Percentiles rank a stretch among this genome's conserved stretches.
Evolutionary conservation across 2,329 filamentous ascomycete genomes (phyloP).

Genomic region (Cryphonectria nitschkei): DNA sequence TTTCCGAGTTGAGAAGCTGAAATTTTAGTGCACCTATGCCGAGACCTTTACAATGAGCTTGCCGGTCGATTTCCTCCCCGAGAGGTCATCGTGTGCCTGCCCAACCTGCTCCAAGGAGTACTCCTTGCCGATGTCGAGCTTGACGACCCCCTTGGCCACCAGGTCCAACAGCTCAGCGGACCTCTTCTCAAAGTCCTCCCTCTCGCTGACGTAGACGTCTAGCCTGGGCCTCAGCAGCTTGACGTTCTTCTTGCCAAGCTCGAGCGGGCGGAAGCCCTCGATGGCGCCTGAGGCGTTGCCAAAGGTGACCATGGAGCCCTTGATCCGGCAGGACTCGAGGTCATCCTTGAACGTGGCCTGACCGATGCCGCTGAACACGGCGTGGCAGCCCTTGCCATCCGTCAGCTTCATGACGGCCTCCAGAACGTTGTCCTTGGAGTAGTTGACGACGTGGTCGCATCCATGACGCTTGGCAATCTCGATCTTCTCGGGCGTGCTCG

Average conservation of each 20-base stretch:
- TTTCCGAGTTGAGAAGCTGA: neutral
- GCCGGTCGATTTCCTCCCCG: conserved; percentile 27
- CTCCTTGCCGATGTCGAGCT: conserved; percentile 29
- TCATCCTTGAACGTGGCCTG: conserved; percentile 60
- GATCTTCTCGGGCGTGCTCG: conserved; percentile 73
- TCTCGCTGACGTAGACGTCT: conserved; percentile 64
- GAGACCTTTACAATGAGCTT: conserved; percentile 30
- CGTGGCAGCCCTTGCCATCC: conserved; percentile 70
- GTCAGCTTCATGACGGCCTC: conserved; percentile 69
- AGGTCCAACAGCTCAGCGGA: conserved; percentile 30
- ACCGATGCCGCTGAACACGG: conserved; percentile 84
- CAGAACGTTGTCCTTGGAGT: conserved; percentile 61
- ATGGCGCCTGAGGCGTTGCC: conserved; percentile 68
- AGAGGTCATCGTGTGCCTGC: conserved; percentile 28
- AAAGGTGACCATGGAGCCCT: conserved; percentile 68
- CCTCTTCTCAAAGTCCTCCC: conserved; percentile 56
- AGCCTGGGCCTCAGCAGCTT: conserved; percentile 66
- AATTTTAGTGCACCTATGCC: neutral
- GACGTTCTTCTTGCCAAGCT: conserved; percentile 66
- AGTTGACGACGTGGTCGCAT: conserved; percentile 74
- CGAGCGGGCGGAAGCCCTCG: conserved; percentile 51
- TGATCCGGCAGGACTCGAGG: conserved; percentile 51
- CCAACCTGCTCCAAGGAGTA: conserved; percentile 29
- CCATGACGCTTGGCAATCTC: conserved; percentile 71
- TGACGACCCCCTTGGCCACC: conserved; percentile 29